Percentiles rank a stretch among this genome's conserved stretches.
phyloP scores from a whole-genome alignment of 2,329 filamentous ascomycete species.

The Scedosporium dehoogii region DNA sequence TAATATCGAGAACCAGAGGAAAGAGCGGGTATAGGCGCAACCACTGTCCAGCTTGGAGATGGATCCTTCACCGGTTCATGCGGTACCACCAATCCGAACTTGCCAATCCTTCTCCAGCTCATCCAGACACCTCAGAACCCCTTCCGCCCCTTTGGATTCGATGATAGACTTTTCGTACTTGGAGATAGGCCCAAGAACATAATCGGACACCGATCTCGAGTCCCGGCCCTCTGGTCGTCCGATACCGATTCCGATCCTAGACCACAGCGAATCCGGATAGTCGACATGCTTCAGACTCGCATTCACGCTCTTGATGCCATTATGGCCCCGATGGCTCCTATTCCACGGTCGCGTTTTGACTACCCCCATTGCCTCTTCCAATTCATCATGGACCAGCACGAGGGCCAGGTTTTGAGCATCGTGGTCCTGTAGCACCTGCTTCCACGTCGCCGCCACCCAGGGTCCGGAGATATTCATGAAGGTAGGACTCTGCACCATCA shows the following conservation, averaged over 20 bases:
- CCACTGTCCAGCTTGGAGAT: background rate
- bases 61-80: background rate
- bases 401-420: constrained; percentile 29
- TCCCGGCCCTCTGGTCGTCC: constrained; percentile 68
- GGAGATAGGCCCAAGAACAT: constrained; percentile 65
- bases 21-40: background rate
- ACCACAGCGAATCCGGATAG: constrained; percentile 33
- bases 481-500: constrained; percentile 63
- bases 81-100: constrained; percentile 8
- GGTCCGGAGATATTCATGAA: constrained; percentile 80
- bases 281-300: constrained; percentile 32
- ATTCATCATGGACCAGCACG: constrained; percentile 80
- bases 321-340: constrained; percentile 60
- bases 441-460: constrained; percentile 58
- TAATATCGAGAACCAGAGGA: background rate
- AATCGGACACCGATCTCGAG: constrained; percentile 56
- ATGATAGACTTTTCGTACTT: constrained; percentile 38
- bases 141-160: constrained; percentile 38
- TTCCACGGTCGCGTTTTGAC: constrained; percentile 55
- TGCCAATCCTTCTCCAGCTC: constrained; percentile 33
- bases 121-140: constrained; percentile 39
- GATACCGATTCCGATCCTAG: constrained; percentile 72
- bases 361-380: constrained; percentile 62
- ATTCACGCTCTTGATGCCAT: constrained; percentile 61
- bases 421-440: constrained; percentile 35